Evolutionary conservation across 2,329 filamentous ascomycete genomes (phyloP).

Genomic region (Beauveria australis): DNA sequence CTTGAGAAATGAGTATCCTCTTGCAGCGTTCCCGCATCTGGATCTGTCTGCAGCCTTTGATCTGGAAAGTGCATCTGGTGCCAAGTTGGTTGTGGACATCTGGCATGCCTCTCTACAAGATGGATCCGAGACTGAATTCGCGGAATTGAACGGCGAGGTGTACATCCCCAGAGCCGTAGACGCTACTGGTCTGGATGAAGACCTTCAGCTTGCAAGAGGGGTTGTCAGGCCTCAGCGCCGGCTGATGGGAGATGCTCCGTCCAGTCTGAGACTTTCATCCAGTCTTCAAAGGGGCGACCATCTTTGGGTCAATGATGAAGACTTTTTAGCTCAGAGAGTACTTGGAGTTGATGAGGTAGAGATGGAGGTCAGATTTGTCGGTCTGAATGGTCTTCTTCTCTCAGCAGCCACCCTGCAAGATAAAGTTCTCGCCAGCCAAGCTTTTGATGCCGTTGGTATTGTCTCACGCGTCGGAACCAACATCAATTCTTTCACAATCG

Average conservation of each 20-base stretch:
- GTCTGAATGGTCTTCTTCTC: background rate
- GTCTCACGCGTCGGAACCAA: background rate
- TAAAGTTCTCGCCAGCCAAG: background rate
- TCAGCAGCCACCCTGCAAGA: background rate
- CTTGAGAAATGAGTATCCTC: constrained; percentile 15
- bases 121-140: constrained; percentile 13
- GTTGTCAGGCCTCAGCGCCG: background rate
- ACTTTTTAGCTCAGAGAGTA: background rate
- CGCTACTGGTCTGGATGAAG: constrained; percentile 9
- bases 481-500: background rate
- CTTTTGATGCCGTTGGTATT: background rate
- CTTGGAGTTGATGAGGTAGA: background rate
- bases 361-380: background rate
- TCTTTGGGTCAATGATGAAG: background rate
- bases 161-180: constrained; percentile 11
- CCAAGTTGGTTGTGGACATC: background rate
- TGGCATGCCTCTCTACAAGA: background rate
- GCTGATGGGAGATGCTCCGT: background rate
- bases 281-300: background rate
- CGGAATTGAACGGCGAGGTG: constrained; percentile 10
- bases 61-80: background rate
- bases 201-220: background rate
- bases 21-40: constrained; percentile 6
- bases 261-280: background rate
- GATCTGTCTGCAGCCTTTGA: constrained; percentile 5